phyloP scores from a whole-genome alignment of 148 eudicot genomes.

The Silene conica region DNA sequence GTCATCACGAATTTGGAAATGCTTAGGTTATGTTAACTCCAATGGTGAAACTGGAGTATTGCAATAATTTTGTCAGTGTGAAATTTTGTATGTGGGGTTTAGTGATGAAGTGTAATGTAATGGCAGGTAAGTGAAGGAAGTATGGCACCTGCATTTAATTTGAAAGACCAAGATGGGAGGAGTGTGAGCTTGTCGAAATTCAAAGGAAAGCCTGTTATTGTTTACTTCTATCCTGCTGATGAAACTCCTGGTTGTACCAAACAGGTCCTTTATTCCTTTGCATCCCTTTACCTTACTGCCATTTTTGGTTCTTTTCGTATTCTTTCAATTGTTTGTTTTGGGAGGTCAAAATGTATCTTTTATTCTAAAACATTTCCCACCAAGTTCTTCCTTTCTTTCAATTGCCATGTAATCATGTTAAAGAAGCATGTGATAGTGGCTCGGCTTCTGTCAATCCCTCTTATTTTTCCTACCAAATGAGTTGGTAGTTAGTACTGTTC shows the following conservation, averaged over 20 bases:
- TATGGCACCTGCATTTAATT: constrained; percentile 57
- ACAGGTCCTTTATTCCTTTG: constrained; percentile 45
- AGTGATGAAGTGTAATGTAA: background rate
- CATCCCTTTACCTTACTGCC: background rate
- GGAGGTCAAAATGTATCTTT: too few relatives aligned
- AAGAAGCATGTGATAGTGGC: too few relatives aligned
- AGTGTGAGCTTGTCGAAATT: constrained; percentile 76
- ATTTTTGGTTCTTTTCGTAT: background rate
- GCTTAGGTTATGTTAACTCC: too few relatives aligned
- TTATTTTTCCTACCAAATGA: too few relatives aligned
- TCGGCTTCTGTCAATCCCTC: too few relatives aligned
- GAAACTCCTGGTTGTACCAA: constrained; percentile 99
- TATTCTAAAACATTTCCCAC: too few relatives aligned
- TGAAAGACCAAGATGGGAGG: constrained; percentile 92
- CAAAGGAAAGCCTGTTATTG: constrained; percentile 88
- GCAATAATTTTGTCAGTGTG: too few relatives aligned
- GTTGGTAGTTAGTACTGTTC: too few relatives aligned
- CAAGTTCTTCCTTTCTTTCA: too few relatives aligned
- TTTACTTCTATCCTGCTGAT: constrained; percentile 99
- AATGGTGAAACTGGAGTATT: too few relatives aligned
- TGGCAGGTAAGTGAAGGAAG: constrained; percentile 72
- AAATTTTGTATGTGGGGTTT: background rate
- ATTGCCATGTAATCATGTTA: too few relatives aligned
- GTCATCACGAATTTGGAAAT: background rate
- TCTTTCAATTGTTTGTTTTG: background rate